Conservation (phyloP, 2,329 filamentous ascomycete species). For the Talaromyces sp. region DNA sequence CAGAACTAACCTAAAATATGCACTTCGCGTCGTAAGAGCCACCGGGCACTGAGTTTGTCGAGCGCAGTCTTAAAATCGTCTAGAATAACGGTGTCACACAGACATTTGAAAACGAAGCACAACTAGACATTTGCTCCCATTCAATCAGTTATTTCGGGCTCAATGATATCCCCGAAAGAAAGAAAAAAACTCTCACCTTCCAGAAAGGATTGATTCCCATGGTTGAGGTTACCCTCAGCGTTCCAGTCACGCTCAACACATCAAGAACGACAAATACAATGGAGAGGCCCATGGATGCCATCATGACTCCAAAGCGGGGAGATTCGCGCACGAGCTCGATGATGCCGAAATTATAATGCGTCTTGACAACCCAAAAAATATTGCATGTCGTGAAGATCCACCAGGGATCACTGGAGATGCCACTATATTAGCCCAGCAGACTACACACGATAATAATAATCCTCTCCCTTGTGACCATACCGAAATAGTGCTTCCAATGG, state of each 20-base stretch:
- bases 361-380: conserved; percentile 59
- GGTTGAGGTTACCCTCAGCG: conserved; percentile 34
- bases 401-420: conserved; percentile 53
- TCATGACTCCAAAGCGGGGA: conserved; percentile 59
- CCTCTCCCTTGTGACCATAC: conserved; percentile 21
- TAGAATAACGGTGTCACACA: conserved; percentile 50
- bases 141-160: not conserved
- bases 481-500: conserved; percentile 58
- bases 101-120: conserved; percentile 55
- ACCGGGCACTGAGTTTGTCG: conserved; percentile 22
- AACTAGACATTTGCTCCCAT: conserved; percentile 41
- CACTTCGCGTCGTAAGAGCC: not conserved
- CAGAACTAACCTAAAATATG: not conserved
- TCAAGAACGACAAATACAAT: conserved; percentile 59
- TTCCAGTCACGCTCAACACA: conserved; percentile 53
- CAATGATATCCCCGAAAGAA: not conserved
- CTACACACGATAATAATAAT: not conserved
- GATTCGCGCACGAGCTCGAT: conserved; percentile 55
- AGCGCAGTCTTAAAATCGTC: conserved; percentile 62
- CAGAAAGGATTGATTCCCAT: conserved; percentile 61
- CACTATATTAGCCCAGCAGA: conserved; percentile 1
- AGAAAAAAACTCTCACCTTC: conserved; percentile 28
- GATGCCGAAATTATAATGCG: conserved; percentile 55
- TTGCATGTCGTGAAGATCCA: conserved; percentile 59
- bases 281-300: conserved; percentile 56